phyloP scores from a whole-genome alignment of 192 early-diverging fungal species.

The Coemansia sp. region DNA sequence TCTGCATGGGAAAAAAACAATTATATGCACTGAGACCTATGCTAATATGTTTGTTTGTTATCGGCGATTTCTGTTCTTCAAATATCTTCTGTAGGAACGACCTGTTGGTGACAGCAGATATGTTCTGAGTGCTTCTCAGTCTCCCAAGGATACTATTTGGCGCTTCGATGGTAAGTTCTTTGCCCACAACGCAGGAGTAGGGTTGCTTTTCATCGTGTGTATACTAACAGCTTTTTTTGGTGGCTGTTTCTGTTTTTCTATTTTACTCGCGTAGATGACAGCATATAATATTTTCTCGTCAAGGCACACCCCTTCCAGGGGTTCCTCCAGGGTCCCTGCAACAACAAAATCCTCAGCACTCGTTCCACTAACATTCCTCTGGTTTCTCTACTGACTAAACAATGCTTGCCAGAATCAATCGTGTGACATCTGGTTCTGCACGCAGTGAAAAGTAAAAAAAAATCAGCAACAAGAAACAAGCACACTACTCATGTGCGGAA shows the following conservation, averaged over 20 bases:
- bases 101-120: slow-evolving; percentile 25
- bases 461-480: background rate
- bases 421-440: background rate
- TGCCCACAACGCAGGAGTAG: background rate
- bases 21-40: background rate
- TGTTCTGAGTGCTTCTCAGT: slow-evolving; percentile 11
- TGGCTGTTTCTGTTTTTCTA: background rate
- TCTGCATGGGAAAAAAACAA: background rate
- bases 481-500: too few relatives aligned
- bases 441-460: background rate
- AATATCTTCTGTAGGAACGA: slow-evolving; percentile 13
- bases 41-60: slow-evolving; percentile 5
- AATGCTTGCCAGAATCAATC: background rate
- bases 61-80: slow-evolving; percentile 4
- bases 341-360: too few relatives aligned
- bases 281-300: slow-evolving; percentile 10
- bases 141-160: slow-evolving; percentile 36
- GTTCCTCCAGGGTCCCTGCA: too few relatives aligned
- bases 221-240: background rate
- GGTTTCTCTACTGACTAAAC: background rate
- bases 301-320: background rate
- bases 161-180: slow-evolving; percentile 30
- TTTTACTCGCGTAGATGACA: slow-evolving; percentile 28
- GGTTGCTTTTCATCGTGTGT: background rate
- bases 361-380: background rate